Evolutionary conservation across 2,329 filamentous ascomycete genomes (phyloP), one percentile per base, ranked within the genome.

Genomic region (Leptographium wingfieldii): DNA sequence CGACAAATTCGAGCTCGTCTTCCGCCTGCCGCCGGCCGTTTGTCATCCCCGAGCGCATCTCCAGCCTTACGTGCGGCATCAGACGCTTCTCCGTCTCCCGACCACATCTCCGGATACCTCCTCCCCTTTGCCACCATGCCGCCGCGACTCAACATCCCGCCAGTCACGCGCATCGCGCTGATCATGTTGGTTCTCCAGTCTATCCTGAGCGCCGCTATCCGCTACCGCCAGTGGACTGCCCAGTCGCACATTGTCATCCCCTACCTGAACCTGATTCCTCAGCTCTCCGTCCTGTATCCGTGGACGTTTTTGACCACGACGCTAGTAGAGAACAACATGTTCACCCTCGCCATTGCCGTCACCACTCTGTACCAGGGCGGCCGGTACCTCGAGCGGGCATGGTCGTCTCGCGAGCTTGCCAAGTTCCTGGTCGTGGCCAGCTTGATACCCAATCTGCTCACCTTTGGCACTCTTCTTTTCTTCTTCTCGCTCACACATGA

Each of bases 331-430:
- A 88, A 90, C 73, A 97, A 97, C 72, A 78, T 97, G 67, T 88
- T 96, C 69, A 95, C 90, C 12, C 79, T 96, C 52, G 74, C 83
- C 31, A 83, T 95, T 60, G 90, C 90, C 55, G 85, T 80, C 33
- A 76, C 86, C 52, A 92, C 92, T 1, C 74, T 97, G 59, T 95
- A 92, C 73, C 90, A 96, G 75, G 92, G 92, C 59, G 94, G 94
- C 11, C 85, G 91, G 67, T 99, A 99, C 72, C 82, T 99, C 27
- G 94, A 99, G 79, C 81, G 94, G 68, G 92, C 94, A 40, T 99
- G 92, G 94, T 92, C 91, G 38, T 92, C 90, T 31, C 83, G 82
- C 60, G 92, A 97, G 72, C 90, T 96, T 71, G 90, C 85, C 68
- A 96, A 95, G 73, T 96, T 96, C 71, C 77, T 96, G 55, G 76